Conservation (phyloP, 305 asterid genomes). For the Fraxinus nigra region DNA sequence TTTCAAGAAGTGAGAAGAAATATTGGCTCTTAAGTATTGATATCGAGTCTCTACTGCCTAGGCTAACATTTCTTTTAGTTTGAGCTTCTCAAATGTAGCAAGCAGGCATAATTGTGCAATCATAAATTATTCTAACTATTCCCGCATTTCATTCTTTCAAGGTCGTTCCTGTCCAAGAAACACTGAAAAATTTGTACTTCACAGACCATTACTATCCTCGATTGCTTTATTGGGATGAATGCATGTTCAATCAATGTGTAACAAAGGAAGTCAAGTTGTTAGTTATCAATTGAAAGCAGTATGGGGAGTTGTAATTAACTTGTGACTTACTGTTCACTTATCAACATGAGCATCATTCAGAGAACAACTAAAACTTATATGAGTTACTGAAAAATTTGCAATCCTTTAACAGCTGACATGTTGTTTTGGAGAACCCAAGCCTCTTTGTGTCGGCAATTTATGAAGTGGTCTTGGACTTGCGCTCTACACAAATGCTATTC, state of each 20-base stretch:
- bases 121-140: background rate
- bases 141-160: background rate
- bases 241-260: background rate
- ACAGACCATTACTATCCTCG: conserved; percentile 10
- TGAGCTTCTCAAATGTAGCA: conserved; percentile 15
- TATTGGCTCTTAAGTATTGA: background rate
- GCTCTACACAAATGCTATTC: conserved; percentile 8
- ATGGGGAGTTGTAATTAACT: background rate
- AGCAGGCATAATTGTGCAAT: conserved; percentile 23
- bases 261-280: conserved; percentile 1
- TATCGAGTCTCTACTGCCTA: background rate
- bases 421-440: conserved; percentile 14
- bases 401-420: conserved; percentile 4
- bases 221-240: conserved; percentile 5
- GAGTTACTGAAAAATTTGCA: conserved; percentile 7
- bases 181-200: background rate
- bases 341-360: background rate
- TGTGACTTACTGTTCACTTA: background rate
- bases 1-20: background rate
- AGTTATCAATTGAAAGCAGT: background rate
- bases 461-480: background rate
- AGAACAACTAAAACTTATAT: background rate
- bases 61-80: conserved; percentile 2
- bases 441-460: conserved; percentile 17
- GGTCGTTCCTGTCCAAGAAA: background rate